phyloP scores from a whole-genome alignment of 2,329 filamentous ascomycete species.

The Metarhizium robertsii region DNA sequence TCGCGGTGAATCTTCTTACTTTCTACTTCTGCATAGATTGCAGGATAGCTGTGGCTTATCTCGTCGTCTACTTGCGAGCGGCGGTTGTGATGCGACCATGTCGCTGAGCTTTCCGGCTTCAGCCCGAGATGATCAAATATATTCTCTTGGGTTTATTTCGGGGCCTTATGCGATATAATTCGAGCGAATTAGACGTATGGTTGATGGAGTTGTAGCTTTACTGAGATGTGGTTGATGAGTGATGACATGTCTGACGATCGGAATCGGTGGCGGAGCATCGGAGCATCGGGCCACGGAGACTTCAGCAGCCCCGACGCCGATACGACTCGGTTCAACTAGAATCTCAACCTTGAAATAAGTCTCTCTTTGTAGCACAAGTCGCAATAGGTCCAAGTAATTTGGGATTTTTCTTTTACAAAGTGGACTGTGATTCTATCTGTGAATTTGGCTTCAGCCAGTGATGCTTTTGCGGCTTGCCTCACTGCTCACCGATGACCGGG shows the following conservation, averaged over 20 bases:
- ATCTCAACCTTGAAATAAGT: too few species aligned
- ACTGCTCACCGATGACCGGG: too few species aligned
- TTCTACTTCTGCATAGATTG: slow-evolving; percentile 23
- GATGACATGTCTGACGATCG: neutral
- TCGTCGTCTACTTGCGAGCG: slow-evolving; percentile 17
- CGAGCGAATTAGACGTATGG: too few species aligned
- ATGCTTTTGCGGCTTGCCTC: too few species aligned
- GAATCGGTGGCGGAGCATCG: neutral
- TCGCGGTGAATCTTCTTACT: slow-evolving; percentile 15
- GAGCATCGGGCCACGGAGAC: neutral
- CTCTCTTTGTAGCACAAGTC: too few species aligned
- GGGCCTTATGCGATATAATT: too few species aligned
- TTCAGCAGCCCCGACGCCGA: neutral
- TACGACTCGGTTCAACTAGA: neutral
- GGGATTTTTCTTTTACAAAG: too few species aligned
- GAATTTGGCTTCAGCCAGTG: too few species aligned
- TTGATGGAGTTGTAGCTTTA: neutral
- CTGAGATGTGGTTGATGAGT: neutral
- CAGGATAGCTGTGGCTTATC: slow-evolving; percentile 26
- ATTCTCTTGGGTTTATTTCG: too few species aligned
- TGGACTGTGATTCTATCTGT: too few species aligned
- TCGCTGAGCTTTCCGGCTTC: neutral
- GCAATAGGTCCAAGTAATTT: too few species aligned
- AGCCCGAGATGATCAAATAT: neutral
- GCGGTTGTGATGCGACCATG: neutral